Evolutionary conservation across 306 rosid genomes (phyloP), one percentile per base, ranked within the genome.

Genomic region (Oxytropis ochrocephala): DNA sequence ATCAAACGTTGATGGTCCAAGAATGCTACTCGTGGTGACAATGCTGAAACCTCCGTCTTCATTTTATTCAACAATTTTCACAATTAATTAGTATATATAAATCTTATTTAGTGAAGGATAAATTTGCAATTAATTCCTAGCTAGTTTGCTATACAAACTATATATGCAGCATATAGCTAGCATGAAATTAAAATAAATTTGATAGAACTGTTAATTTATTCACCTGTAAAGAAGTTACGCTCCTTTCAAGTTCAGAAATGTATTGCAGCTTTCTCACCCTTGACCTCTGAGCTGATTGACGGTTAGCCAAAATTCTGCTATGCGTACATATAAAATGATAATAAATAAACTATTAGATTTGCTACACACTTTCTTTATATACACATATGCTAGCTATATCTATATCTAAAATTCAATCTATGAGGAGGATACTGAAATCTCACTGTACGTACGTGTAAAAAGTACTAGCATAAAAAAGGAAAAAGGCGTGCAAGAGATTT

Each of bases 281-380:
- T 63, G 97, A 94, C 76, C 96, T 82, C 67, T 94, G 98, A 32
- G 98, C 98, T 12, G 98, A 94, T 76, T 91, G 98, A 63, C 98
- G 75, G 56, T 94, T 94, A 10, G 98, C 98, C 81, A 94, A 76
- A 46, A 94, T 88, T 81, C 98, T 90, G 48, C 12, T 11, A 16
- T 14, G 1, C 19, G 67, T 44, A 21, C 6, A 47, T 21, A 12
- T 3, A 13, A 8, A 4, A 56, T 1, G 62, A 30, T 30, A 4
- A 41, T 3, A 72, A 72, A 46, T 46, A 64, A 48, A 32, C 8
- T 42, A 21, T 67, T 39, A 67, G 64, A 75, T 27, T 44, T 13
- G 32, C 14, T 48, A 24, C 41, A 39, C 21, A 42, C n/a, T 3
- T 49, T 50, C 21, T 11, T 63, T 53, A 14, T 14, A 9, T 41